Conservation (phyloP, 2,329 filamentous ascomycete species). For the Zymoseptoria passerinii region DNA sequence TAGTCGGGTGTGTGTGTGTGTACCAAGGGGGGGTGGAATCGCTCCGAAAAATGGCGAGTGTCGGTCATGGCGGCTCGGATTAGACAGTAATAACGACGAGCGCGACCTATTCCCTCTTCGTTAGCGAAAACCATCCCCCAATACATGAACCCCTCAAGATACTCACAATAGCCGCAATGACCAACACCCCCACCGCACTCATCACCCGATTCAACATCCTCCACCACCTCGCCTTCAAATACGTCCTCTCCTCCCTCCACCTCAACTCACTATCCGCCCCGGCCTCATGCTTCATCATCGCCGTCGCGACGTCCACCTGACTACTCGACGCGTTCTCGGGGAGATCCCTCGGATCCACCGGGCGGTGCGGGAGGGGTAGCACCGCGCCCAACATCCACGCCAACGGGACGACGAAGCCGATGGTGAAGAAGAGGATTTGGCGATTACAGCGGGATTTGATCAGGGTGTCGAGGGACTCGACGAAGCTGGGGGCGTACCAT, state of each 20-base stretch:
- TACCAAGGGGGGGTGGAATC: too few species aligned
- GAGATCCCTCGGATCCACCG: slow-evolving; percentile 13
- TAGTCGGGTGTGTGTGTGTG: too few species aligned
- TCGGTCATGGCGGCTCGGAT: too few species aligned
- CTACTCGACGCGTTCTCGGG: slow-evolving; percentile 17
- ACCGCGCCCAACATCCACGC: slow-evolving; percentile 31
- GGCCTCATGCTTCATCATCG: slow-evolving; percentile 25
- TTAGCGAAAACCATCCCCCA: background rate
- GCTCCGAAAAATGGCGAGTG: too few species aligned
- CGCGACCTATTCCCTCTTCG: slow-evolving; percentile 22
- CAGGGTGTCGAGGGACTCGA: slow-evolving; percentile 28
- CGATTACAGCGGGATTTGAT: slow-evolving; percentile 27
- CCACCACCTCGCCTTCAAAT: slow-evolving; percentile 31
- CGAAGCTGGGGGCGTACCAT: slow-evolving; percentile 30
- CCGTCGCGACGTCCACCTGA: slow-evolving; percentile 23
- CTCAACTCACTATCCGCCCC: slow-evolving; percentile 20
- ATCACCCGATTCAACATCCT: slow-evolving; percentile 31
- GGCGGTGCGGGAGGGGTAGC: slow-evolving; percentile 27
- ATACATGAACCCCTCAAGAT: background rate
- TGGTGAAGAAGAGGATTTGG: slow-evolving; percentile 29
- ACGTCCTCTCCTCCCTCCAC: slow-evolving; percentile 28
- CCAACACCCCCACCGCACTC: slow-evolving; percentile 29
- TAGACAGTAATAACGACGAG: slow-evolving; percentile 26
- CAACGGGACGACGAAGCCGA: slow-evolving; percentile 30
- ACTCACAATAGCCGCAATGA: slow-evolving; percentile 31